Evolutionary conservation across 441 rosid genomes (phyloP).

Genomic region (Rhodomyrtus psidioides): DNA sequence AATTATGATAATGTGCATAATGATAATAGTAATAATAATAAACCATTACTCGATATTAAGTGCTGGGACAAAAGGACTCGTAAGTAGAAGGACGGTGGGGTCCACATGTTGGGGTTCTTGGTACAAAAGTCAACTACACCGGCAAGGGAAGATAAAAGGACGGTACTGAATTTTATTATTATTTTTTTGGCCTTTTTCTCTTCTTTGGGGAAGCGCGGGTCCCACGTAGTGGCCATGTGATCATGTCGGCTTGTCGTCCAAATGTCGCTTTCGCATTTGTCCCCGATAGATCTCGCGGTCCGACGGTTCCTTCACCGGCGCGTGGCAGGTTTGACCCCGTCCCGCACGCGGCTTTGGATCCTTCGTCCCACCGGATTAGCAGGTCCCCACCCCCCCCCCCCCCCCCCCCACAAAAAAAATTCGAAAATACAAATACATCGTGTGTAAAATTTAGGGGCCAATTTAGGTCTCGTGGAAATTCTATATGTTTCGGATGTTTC

Average conservation of each 20-base stretch:
- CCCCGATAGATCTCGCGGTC: not conserved
- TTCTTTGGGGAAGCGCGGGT: conserved; percentile 1
- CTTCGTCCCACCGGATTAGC: not conserved
- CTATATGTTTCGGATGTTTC: too few relatives aligned
- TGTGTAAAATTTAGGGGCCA: too few relatives aligned
- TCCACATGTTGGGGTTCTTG: conserved; percentile 15
- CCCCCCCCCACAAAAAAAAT: too few relatives aligned
- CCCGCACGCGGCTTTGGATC: not conserved
- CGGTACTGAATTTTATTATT: not conserved
- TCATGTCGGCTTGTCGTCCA: conserved; percentile 19
- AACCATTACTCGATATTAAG: too few relatives aligned
- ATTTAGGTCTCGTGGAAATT: too few relatives aligned
- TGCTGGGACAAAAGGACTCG: too few relatives aligned
- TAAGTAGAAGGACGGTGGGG: not conserved
- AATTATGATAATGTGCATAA: not conserved
- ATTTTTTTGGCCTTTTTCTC: not conserved
- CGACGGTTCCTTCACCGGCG: not conserved
- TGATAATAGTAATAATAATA: not conserved
- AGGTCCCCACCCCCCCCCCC: not conserved
- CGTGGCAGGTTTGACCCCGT: not conserved
- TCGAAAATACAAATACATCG: too few relatives aligned
- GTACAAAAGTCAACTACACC: conserved; percentile 19
- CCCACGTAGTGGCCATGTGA: conserved; percentile 19
- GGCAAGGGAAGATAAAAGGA: not conserved
- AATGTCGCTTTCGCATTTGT: not conserved